phyloP scores from a whole-genome alignment of 805 yeast genomes.

The Saccharomycopsis schoenii region DNA sequence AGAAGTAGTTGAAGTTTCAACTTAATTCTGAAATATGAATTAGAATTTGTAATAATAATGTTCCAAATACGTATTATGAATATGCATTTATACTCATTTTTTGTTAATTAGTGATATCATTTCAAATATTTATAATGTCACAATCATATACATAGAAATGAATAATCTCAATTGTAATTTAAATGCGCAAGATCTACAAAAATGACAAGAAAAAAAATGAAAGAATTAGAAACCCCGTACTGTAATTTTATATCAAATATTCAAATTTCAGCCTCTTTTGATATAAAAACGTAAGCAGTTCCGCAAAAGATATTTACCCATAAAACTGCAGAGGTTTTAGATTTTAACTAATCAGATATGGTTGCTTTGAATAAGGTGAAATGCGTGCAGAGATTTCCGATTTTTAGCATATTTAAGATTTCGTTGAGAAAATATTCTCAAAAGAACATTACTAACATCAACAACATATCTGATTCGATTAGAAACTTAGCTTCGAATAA shows the following conservation, averaged over 20 bases:
- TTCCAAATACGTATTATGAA: too few species aligned
- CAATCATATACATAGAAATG: too few species aligned
- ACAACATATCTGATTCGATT: not conserved
- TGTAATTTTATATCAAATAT: too few species aligned
- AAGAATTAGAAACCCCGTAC: not conserved
- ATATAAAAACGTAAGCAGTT: too few species aligned
- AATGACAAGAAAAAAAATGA: not conserved
- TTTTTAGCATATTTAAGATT: not conserved
- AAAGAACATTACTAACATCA: not conserved
- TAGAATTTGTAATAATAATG: too few species aligned
- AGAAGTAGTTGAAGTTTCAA: too few species aligned
- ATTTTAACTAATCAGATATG: not conserved
- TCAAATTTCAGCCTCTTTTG: too few species aligned
- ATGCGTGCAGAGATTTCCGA: not conserved
- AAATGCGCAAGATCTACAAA: not conserved
- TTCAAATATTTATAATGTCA: too few species aligned
- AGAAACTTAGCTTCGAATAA: not conserved
- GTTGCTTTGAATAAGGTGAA: not conserved
- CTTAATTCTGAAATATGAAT: too few species aligned
- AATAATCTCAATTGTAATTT: not conserved
- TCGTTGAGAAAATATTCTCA: not conserved
- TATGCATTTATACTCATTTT: too few species aligned
- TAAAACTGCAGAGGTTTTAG: not conserved
- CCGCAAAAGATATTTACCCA: too few species aligned
- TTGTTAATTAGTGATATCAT: too few species aligned